Conservation (phyloP, 176 grass and related monocot genomes). For the Alloteropsis semialata region DNA sequence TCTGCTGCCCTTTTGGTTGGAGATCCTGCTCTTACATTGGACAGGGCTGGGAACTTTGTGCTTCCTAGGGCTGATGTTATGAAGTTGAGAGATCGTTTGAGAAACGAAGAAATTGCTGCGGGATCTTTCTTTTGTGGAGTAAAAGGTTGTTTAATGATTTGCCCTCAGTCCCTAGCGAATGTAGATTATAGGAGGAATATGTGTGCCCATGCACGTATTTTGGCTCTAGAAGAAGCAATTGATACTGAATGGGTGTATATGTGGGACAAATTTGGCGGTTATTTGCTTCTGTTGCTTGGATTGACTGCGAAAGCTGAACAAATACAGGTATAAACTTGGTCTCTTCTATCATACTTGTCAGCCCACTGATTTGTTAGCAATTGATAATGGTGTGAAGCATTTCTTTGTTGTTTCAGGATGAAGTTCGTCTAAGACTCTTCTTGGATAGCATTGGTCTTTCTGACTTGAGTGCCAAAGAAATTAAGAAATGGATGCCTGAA, state of each 20-base stretch:
- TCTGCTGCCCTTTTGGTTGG: conserved; percentile 98
- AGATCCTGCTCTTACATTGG: conserved; percentile 84
- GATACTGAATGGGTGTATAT: conserved; percentile 99
- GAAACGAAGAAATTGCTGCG: conserved; percentile 85
- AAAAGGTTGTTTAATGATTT: conserved; percentile 64
- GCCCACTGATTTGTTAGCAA: not conserved
- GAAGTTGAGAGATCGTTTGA: conserved; percentile 94
- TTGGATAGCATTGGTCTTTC: conserved; percentile 97
- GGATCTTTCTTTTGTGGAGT: conserved; percentile 77
- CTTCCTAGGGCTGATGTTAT: conserved; percentile 98
- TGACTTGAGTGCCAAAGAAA: conserved; percentile 99
- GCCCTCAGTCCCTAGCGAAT: conserved; percentile 54
- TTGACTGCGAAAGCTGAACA: conserved; percentile 99
- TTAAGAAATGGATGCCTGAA: conserved; percentile 99
- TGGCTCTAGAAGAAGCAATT: conserved; percentile 97
- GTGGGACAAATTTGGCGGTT: conserved; percentile 99
- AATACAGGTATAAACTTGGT: conserved; percentile 73
- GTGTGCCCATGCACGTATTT: conserved; percentile 98
- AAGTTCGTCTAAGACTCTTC: conserved; percentile 98
- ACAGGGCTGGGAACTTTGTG: conserved; percentile 98
- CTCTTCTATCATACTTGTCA: conserved; percentile 15
- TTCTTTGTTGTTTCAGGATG: conserved; percentile 71
- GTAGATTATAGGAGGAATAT: conserved; percentile 88
- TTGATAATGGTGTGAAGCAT: conserved; percentile 13
- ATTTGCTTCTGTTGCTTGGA: conserved; percentile 97